Percentiles rank a stretch among this genome's conserved stretches.
Conservation (phyloP, 1,139 yeast genomes). For the Debaryomycetaceae sp. region DNA sequence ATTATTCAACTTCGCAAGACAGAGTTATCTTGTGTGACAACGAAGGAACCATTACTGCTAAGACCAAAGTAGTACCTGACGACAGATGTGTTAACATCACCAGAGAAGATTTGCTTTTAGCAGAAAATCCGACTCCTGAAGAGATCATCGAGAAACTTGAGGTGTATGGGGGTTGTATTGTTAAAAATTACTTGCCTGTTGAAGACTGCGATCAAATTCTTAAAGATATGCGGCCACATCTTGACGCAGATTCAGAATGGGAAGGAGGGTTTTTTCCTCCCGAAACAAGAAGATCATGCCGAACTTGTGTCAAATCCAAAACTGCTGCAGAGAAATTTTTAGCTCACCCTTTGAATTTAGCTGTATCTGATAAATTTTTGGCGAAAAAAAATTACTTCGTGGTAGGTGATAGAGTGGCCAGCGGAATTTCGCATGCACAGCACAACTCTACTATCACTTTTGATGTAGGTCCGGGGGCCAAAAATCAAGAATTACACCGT, state of each 20-base stretch:
- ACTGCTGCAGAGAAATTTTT: slow-evolving; percentile 14
- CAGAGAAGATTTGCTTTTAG: slow-evolving; percentile 8
- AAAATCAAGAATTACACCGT: slow-evolving; percentile 18
- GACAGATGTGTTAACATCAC: slow-evolving; percentile 6
- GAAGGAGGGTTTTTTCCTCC: slow-evolving; percentile 18
- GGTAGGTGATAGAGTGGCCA: slow-evolving; percentile 16
- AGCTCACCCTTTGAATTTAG: slow-evolving; percentile 12
- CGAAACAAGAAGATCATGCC: slow-evolving; percentile 16
- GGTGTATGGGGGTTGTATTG: slow-evolving; percentile 18
- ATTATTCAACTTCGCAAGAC: background rate
- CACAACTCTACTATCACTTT: slow-evolving; percentile 22
- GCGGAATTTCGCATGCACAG: slow-evolving; percentile 17
- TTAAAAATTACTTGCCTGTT: slow-evolving; percentile 12
- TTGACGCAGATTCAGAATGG: slow-evolving; percentile 15
- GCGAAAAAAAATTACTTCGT: slow-evolving; percentile 16
- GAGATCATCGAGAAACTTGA: slow-evolving; percentile 10
- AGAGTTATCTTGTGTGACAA: slow-evolving; percentile 1
- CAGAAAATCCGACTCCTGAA: slow-evolving; percentile 7
- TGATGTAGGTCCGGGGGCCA: slow-evolving; percentile 23
- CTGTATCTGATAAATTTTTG: slow-evolving; percentile 12
- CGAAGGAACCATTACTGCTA: slow-evolving; percentile 1
- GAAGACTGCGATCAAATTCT: slow-evolving; percentile 11
- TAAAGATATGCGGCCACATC: slow-evolving; percentile 15
- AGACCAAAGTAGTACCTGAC: background rate
- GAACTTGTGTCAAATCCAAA: slow-evolving; percentile 16